Base-by-base conservation (phyloP, 2,329 filamentous ascomycete genomes). In the Calonectria multiphialidica region DNA sequence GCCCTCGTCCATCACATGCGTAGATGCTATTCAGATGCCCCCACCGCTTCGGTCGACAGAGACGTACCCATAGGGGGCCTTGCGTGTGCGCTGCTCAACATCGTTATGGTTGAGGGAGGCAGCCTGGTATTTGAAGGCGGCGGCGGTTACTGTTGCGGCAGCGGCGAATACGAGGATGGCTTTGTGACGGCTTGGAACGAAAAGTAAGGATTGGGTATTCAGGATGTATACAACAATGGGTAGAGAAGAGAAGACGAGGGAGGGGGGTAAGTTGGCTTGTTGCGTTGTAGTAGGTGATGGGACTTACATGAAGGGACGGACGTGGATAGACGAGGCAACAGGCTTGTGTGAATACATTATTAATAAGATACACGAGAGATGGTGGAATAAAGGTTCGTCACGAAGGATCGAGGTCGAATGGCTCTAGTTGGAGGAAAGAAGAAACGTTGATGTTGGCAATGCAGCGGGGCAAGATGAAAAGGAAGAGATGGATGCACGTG, bases 11-110 rank as follows among this genome's bases (percentile, higher is more conserved):
- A 40, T 23, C 13, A 18, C 23, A 40, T 40, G 3, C 15, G 15
- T 13, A 28, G 7, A 40, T 28, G 35, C 6, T 55, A 3, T 49
- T 73, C 72, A 87, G 47, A 87, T 80, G 0, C 86, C 86, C 1
- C 86, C 86, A 4, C 88, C 88, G 76, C 87, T 89, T 28, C 88
- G 85, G 67, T 89, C 88, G 68, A 89, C 88, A 68, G 83, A 86
- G 68, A 89, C 87, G 78, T 89, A 87, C 62, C 85, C 82, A 72
- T 84, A 84, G 28, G 82, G 81, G 5, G 79, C 77, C 44, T 80
- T 79, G 69, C 75, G 75, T 35, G 79, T 81, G 77, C 82, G 82
- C 81, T 87, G 86, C 45, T 83, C 83, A 37, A 80, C 71, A 75
- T 88, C 87, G 81, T 88, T 88, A 68, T 81, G 80, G 45, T 79